Evolutionary conservation across 1,284 basidiomycete species (phyloP), one percentile per base, ranked within the genome.

Genomic region (Cutaneotrichosporon dermatis): DNA sequence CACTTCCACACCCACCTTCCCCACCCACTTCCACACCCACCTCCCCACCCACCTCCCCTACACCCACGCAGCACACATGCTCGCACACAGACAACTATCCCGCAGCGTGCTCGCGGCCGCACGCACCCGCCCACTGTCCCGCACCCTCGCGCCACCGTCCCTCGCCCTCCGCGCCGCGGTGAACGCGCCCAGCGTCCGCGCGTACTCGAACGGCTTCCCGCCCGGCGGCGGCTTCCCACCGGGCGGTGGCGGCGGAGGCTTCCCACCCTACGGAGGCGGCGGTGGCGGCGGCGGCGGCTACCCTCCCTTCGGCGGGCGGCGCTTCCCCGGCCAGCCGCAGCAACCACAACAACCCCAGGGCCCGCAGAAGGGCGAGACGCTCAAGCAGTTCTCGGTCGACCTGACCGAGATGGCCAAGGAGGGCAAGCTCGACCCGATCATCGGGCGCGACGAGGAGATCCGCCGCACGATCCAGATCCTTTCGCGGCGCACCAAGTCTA

Each of bases 361-460:
- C 48, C 66, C 66, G 41, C 68, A 86, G 76, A 90, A 90, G 70
- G 90, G 90, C 9, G 88, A 89, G 25, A 87, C 89, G 2, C 77
- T 92, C 70, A 89, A 89, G 69, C 87, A 92, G 84, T 91, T 86
- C 71, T 89, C 88, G 58, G 81, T 88, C 6, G 92, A 95, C 71
- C 77, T 95, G 37, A 95, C 91, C 0, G 86, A 90, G 67, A 79
- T 92, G 64, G 92, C 92, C 3, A 83, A 80, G 65, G 81, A 88
- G 52, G 92, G 92, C 40, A 92, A 92, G 73, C 81, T 95, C 4
- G 92, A 95, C 75, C 92, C 92, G 1, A 87, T 87, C 7, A 94
- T 95, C 73, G 92, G 92, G 2, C 80, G 91, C 67, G 90, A 92
- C 67, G 89, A 92, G 79, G 94, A 96, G 79, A 95, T 96, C 63